A percentile compares a stretch with the other conserved stretches of the same genome.
These are phyloP conservation scores for Leccinum barrowsii DNA, from an alignment of 768 basidiomycete genomes.

Conservation along the genomic window DNA sequence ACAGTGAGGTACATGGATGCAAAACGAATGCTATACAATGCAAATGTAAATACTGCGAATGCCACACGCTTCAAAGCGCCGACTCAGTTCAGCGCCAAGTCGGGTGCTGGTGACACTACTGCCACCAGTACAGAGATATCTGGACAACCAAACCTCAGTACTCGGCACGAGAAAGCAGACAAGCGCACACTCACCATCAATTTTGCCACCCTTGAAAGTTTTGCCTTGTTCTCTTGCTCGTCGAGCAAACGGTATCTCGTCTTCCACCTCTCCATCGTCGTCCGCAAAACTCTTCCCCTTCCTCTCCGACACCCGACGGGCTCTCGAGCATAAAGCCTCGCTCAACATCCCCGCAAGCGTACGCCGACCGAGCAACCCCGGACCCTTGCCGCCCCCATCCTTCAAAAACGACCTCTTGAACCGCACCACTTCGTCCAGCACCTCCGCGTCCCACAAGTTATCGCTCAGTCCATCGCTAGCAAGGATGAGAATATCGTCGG, in stretches of 20 bases:
- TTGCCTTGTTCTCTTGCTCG: slow-evolving; percentile 73
- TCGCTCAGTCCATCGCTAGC: slow-evolving; percentile 81
- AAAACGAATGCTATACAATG: slow-evolving; percentile 25
- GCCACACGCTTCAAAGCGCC: slow-evolving; percentile 2
- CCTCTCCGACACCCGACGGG: slow-evolving; percentile 63
- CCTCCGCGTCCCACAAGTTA: slow-evolving; percentile 86
- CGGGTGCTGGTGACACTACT: slow-evolving; percentile 50
- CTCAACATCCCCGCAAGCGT: slow-evolving; percentile 68
- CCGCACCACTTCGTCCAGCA: slow-evolving; percentile 73
- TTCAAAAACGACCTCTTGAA: slow-evolving; percentile 43
- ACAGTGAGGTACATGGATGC: slow-evolving; percentile 21
- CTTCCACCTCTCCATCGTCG: slow-evolving; percentile 29
- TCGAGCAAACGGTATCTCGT: slow-evolving; percentile 81
- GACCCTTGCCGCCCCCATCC: slow-evolving; percentile 14
- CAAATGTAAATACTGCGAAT: slow-evolving; percentile 11
- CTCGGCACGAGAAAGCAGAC: neutral
- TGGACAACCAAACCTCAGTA: slow-evolving; percentile 21
- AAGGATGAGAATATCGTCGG: slow-evolving; percentile 76
- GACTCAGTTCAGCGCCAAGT: slow-evolving; percentile 18
- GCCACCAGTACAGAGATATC: slow-evolving; percentile 69
- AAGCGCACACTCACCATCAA: slow-evolving; percentile 57
- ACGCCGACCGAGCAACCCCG: slow-evolving; percentile 40
- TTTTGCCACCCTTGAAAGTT: slow-evolving; percentile 76
- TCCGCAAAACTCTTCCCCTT: slow-evolving; percentile 22
- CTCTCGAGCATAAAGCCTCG: slow-evolving; percentile 79